Base-by-base conservation (phyloP, 2,329 filamentous ascomycete genomes). In the Aspergillus viridinutans region DNA sequence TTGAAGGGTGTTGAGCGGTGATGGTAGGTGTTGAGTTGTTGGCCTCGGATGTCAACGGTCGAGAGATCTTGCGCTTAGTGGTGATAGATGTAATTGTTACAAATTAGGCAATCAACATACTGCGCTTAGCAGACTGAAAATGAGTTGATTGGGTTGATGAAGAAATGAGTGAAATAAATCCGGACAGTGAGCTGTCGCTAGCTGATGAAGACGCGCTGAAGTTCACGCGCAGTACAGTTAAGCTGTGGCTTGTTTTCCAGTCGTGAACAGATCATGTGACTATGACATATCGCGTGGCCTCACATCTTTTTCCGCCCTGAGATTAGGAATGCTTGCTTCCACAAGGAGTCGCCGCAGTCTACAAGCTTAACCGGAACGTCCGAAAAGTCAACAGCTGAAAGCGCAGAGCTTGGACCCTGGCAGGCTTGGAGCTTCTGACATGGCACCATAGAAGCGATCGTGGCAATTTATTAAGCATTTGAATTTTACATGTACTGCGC, bases 341-440 rank as follows among this genome's bases (percentile, higher is more conserved):
- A 40, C 49, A 14, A 6, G 17, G 10, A 51, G 29, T 35, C 21
- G 5, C 26, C 20, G 8, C n/a, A 3, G 21, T 20, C 32, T 25
- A 32, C 26, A n/a, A 56, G 40, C 45, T 48, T 21, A 57, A 58
- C 53, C 38, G 29, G 40, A 61, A 52, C 61, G 42, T 59, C 57
- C 58, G 54, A 58, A 23, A 26, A 47, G 47, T 57, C 58, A 56
- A 58, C 55, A 64, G 58, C 58, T 64, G 58, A 61, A 49, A 48
- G 52, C 45, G 12, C n/a, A 32, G 53, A 42, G 48, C 50, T 53
- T 47, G 10, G 10, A 47, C 25, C 43, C 43, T 47, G 43, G 10
- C 21, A 49, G 14, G 52, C 43, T 53, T 49, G 48, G 35, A 50
- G 50, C 14, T 55, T 53, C 53, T 59, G 53, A 57, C 57, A 57